phyloP scores from a whole-genome alignment of 2,329 filamentous ascomycete genomes.

The Phyllosticta paracitricarpa region DNA sequence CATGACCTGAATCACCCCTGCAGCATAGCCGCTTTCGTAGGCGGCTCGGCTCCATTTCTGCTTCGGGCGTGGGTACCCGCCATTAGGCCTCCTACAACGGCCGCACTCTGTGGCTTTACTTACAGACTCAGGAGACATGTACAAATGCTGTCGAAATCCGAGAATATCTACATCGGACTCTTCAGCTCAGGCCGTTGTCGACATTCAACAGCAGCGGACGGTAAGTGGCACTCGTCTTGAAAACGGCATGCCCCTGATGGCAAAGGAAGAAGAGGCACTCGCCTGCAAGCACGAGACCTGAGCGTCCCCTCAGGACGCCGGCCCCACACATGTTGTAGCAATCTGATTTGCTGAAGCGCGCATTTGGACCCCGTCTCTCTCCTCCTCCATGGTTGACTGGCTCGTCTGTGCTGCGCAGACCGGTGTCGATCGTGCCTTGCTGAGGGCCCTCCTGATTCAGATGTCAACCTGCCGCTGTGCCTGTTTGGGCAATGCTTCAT shows the following conservation, averaged over 20 bases:
- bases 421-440: neutral
- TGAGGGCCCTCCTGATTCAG: neutral
- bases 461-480: neutral
- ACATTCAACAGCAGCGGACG: neutral
- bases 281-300: no score
- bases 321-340: no score
- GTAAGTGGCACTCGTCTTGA: neutral
- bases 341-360: neutral
- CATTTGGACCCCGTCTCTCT: no score
- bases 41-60: neutral
- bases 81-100: neutral
- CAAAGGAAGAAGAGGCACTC: no score
- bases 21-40: neutral
- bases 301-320: no score
- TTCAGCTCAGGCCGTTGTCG: neutral
- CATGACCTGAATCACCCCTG: neutral
- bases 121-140: neutral
- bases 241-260: neutral
- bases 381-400: no score
- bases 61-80: neutral
- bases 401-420: neutral
- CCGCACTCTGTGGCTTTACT: neutral
- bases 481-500: neutral
- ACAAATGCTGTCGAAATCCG: neutral
- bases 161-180: neutral